These are phyloP conservation scores for Heterobasidion irregulare DNA, from an alignment of 1,284 basidiomycete genomes.

Conservation along the genomic window DNA sequence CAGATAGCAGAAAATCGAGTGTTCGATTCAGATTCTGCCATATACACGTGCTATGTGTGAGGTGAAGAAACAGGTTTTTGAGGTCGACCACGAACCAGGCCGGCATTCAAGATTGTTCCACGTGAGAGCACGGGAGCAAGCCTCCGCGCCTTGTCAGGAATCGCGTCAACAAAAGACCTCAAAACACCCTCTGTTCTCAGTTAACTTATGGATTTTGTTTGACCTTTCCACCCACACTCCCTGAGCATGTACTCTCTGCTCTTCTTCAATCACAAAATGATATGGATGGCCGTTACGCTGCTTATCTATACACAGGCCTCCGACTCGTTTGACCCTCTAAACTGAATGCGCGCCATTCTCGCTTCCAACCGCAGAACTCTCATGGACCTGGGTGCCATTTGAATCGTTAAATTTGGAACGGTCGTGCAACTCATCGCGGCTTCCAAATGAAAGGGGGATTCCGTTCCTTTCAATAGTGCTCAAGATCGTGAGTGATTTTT, in stretches of 20 bases:
- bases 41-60: too few relatives aligned
- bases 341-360: slow-evolving; percentile 99
- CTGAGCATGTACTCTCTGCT: slow-evolving; percentile 76
- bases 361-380: slow-evolving; percentile 97
- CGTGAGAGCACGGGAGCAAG: too few relatives aligned
- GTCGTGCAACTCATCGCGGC: slow-evolving; percentile 99
- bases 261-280: slow-evolving; percentile 90
- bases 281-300: slow-evolving; percentile 96
- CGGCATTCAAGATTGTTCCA: too few relatives aligned
- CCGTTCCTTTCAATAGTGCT: slow-evolving; percentile 91
- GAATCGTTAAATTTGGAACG: slow-evolving; percentile 97
- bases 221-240: slow-evolving; percentile 91
- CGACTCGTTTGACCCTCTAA: slow-evolving; percentile 95
- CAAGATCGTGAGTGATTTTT: slow-evolving; percentile 79
- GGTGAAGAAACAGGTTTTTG: too few relatives aligned
- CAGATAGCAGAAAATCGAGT: too few relatives aligned
- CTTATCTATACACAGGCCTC: slow-evolving; percentile 97
- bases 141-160: too few relatives aligned
- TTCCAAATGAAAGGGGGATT: slow-evolving; percentile 97
- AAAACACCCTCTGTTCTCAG: too few relatives aligned
- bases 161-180: too few relatives aligned
- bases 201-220: slow-evolving; percentile 80
- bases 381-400: slow-evolving; percentile 98
- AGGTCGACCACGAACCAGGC: too few relatives aligned
- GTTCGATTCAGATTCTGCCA: too few relatives aligned